Base-by-base conservation (phyloP, 176 grass and related monocot genomes). In the Panicum miliaceum region DNA sequence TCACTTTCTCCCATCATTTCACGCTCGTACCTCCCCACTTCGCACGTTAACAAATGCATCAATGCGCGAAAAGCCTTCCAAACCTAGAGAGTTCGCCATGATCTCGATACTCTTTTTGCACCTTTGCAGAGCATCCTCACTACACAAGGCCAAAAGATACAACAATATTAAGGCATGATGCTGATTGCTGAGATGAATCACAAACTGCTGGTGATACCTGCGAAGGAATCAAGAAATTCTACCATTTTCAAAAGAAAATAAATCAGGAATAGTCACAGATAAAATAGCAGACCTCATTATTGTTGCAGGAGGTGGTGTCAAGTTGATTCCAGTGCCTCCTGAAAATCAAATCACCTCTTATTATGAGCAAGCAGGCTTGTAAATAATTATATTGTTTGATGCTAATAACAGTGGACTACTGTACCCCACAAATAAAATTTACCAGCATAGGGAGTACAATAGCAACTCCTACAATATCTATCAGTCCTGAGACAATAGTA, bases 251-350 rank as follows among this genome's bases (percentile, higher is more conserved):
- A 62, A 38, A 53, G 19, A 62, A 47, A 35, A 40, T 11, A 48
- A 48, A 47, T 12, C 2, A 10, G 11, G 46, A 59, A 52, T 29
- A 83, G 2, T 42, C 13, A 76, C 25, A 71, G 10, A n/a, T 18
- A 77, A 27, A 19, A 40, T 29, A 81, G 25, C 29, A 81, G 34
- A 97, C 92, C 96, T 91, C 64, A 98, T 95, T 29, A 95, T 95
- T 76, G 84, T 82, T 69, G 90, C 29, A 57, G 96, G 96, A 85
- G 95, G 95, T 67, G 95, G 95, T 47, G 95, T 98, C 87, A 95
- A 88, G 77, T 98, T 98, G 64, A 98, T 98, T 67, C 95, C 95
- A 84, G 92, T 98, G 42, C 92, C 95, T 82, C 95, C 95, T 98
- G 75, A 35, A 91, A 93, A 84, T 36, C 11, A 19, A 41, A 83